Evolutionary conservation across 768 basidiomycete species (phyloP), one percentile per base, ranked within the genome.

Genomic region (Lentinula boryana): DNA sequence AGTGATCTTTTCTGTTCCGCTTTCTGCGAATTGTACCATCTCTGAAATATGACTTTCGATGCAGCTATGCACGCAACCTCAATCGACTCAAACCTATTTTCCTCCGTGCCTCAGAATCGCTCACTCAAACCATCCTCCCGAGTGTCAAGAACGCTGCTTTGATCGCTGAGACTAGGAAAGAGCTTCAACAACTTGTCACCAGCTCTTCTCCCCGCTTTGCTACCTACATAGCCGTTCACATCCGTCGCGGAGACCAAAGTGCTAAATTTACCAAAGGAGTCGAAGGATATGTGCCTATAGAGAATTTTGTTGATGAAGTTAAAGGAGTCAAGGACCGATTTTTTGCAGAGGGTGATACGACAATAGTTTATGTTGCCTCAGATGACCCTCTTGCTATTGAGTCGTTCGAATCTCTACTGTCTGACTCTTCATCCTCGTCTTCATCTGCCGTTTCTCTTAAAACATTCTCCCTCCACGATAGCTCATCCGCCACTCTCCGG

Each of bases 231-330:
- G 76, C 79, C n/a, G 74, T 84, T 12, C 86, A 90, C 68, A 77
- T 88, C 61, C 83, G 87, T 36, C 79, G 81, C 48, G 87, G 87
- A 13, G 87, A 88, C 71, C 75, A 78, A 5, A 70, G 73, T 52
- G 77, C 83, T 12, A 62, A 68, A 9, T 81, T 80, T 4, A 82
- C 75, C 65, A 67, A 71, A 33, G 81, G 77, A 61, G 75, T 73
- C 35, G 69, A 73, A 49, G 64, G 71, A 5, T 76, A 81, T 67
- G 75, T 89, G 15, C 83, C 86, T 1, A 64, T 80, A 27, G 63
- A 75, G 40, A 77, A 82, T 46, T 90, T 76, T 65, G 69, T 78
- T 23, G 64, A 77, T 16, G 80, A 78, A 16, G 76, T 78, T 1
- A 68, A 69, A 27, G 68, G 74, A 23, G 74, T 78, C 0, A 3